These are phyloP conservation scores for Recurvomyces mirabilis DNA, from an alignment of 495 filamentous ascomycete species.

Conservation along the genomic window DNA sequence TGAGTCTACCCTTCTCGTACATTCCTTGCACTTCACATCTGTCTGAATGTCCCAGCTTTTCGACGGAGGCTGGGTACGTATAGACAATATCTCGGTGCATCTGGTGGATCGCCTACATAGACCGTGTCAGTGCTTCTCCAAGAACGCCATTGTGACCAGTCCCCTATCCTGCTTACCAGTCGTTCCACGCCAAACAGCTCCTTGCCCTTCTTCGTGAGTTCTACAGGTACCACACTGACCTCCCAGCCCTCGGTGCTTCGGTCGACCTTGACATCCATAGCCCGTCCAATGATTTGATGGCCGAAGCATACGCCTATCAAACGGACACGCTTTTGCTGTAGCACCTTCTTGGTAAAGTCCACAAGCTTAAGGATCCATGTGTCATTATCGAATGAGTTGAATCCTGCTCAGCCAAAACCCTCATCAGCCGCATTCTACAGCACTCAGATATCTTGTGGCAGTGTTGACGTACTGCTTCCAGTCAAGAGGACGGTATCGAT, in stretches of 20 bases:
- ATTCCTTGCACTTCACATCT: constrained; percentile 71
- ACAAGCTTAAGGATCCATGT: constrained; percentile 71
- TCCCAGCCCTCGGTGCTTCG: constrained; percentile 69
- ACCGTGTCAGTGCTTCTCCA: constrained; percentile 2
- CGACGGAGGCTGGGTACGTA: constrained; percentile 48
- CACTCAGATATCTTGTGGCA: neutral
- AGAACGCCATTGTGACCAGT: too few relatives aligned
- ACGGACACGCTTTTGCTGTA: constrained; percentile 47
- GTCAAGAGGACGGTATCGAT: constrained; percentile 76
- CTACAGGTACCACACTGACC: constrained; percentile 57
- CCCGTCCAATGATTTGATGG: constrained; percentile 78
- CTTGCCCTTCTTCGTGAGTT: constrained; percentile 59
- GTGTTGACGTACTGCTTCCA: constrained; percentile 44
- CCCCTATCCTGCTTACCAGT: constrained; percentile 55
- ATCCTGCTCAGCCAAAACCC: constrained; percentile 29
- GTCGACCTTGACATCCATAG: constrained; percentile 57
- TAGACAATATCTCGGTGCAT: constrained; percentile 83
- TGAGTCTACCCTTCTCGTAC: constrained; percentile 51
- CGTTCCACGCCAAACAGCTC: constrained; percentile 59
- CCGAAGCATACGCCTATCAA: constrained; percentile 82
- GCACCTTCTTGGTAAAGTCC: constrained; percentile 49
- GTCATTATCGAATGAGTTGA: constrained; percentile 53
- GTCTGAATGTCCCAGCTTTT: constrained; percentile 53
- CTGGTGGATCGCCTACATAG: constrained; percentile 60
- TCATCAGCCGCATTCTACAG: constrained; percentile 12